Conservation (phyloP, 2,329 filamentous ascomycete genomes). For the Waltergamsia citrina region DNA sequence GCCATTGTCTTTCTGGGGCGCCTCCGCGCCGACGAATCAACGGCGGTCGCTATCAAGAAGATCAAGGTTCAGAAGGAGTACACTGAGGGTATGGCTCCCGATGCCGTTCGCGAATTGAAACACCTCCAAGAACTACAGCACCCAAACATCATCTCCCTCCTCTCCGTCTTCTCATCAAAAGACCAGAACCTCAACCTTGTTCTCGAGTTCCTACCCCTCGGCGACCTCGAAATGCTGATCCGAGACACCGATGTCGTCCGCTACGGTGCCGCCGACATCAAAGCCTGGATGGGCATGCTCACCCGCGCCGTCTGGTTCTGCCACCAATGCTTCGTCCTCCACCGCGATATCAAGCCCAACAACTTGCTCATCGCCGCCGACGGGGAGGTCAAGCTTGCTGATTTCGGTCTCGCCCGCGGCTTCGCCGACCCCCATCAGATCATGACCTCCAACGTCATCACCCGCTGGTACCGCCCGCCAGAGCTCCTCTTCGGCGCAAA, state of each 20-base stretch:
- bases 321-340: conserved; percentile 86
- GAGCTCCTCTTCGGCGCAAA: conserved; percentile 86
- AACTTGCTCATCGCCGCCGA: conserved; percentile 91
- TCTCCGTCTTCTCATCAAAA: conserved; percentile 90
- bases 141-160: conserved; percentile 88
- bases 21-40: conserved; percentile 59
- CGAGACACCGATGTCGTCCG: conserved; percentile 69
- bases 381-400: conserved; percentile 88
- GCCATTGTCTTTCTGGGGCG: conserved; percentile 90
- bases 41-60: conserved; percentile 85
- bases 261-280: conserved; percentile 85
- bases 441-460: conserved; percentile 95
- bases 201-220: conserved; percentile 85
- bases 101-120: conserved; percentile 92
- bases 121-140: conserved; percentile 90
- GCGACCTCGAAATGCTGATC: conserved; percentile 91
- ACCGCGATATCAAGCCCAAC: conserved; percentile 98
- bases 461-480: conserved; percentile 90
- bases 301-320: conserved; percentile 89
- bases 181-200: conserved; percentile 95
- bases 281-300: conserved; percentile 99
- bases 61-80: conserved; percentile 83
- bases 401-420: conserved; percentile 87
- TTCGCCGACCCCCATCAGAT: conserved; percentile 80
- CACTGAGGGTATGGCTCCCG: conserved; percentile 84